phyloP scores from a whole-genome alignment of 1,284 basidiomycete species.

The Cutaneotrichosporon mucoides region DNA sequence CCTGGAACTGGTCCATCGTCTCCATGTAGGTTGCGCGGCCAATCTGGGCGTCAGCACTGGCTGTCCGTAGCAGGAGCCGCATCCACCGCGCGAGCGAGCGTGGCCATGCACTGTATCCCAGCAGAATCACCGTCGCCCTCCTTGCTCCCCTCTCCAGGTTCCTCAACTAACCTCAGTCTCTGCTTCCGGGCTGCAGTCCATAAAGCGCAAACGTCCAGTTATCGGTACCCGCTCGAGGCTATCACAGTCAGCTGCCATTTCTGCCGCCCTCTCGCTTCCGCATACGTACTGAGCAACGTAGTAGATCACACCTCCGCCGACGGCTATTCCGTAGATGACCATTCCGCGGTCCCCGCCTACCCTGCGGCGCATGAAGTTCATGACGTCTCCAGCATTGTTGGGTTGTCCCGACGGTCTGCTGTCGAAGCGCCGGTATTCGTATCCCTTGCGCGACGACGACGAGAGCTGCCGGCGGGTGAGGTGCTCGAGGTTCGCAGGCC shows the following conservation, averaged over 20 bases:
- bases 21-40: conserved; percentile 11
- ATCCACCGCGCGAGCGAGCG: too few species aligned
- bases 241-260: conserved; percentile 3
- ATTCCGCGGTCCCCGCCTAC: conserved; percentile 44
- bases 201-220: conserved; percentile 79
- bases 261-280: neutral
- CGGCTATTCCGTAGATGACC: conserved; percentile 36
- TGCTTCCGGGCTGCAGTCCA: conserved; percentile 61
- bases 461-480: conserved; percentile 1
- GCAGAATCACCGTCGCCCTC: too few species aligned
- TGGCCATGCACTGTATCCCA: too few species aligned
- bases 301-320: conserved; percentile 54
- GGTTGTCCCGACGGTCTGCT: conserved; percentile 7
- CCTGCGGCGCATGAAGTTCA: conserved; percentile 31
- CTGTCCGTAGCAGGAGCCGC: too few species aligned
- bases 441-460: neutral
- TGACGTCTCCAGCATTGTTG: conserved; percentile 13
- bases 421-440: conserved; percentile 38
- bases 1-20: conserved; percentile 17
- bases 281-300: conserved; percentile 59
- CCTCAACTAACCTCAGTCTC: conserved; percentile 54
- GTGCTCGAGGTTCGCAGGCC: neutral
- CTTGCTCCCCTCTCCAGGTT: too few species aligned
- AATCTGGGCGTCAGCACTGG: conserved; percentile 7
- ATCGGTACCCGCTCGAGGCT: conserved; percentile 76